Conservation (phyloP, 2,329 filamentous ascomycete genomes). For the Trichoderma breve region DNA sequence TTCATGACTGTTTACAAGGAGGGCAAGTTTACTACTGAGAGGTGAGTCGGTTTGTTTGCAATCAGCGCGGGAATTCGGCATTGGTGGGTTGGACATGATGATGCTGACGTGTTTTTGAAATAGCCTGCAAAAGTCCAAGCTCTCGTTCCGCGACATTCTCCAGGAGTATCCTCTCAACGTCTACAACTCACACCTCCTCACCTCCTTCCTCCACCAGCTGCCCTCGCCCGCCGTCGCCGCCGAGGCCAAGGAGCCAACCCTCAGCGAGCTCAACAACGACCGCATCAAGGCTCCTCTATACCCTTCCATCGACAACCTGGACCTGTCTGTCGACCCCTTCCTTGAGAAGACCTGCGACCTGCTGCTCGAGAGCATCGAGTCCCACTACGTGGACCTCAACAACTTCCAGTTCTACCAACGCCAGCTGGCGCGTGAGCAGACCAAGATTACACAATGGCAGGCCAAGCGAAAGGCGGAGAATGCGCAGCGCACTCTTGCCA, state of each 20-base stretch:
- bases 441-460: conserved; percentile 97
- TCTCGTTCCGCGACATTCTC: conserved; percentile 91
- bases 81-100: not conserved
- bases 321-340: conserved; percentile 94
- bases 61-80: not conserved
- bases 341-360: conserved; percentile 98
- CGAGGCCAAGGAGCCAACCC: conserved; percentile 70
- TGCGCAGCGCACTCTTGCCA: conserved; percentile 75
- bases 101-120: conserved; percentile 6
- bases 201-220: conserved; percentile 90
- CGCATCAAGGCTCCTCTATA: conserved; percentile 65
- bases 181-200: conserved; percentile 97
- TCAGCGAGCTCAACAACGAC: conserved; percentile 72
- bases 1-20: conserved; percentile 96
- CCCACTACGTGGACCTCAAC: conserved; percentile 97
- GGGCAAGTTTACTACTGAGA: conserved; percentile 95
- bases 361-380: conserved; percentile 93
- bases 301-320: conserved; percentile 85
- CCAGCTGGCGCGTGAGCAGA: conserved; percentile 87
- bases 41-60: conserved; percentile 52
- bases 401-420: conserved; percentile 98
- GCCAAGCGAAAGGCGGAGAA: conserved; percentile 97
- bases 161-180: conserved; percentile 84
- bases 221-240: conserved; percentile 61
- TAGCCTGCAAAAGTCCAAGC: conserved; percentile 90